phyloP scores from a whole-genome alignment of 495 filamentous ascomycete species.

The Podospora bellae-mahoneyi region DNA sequence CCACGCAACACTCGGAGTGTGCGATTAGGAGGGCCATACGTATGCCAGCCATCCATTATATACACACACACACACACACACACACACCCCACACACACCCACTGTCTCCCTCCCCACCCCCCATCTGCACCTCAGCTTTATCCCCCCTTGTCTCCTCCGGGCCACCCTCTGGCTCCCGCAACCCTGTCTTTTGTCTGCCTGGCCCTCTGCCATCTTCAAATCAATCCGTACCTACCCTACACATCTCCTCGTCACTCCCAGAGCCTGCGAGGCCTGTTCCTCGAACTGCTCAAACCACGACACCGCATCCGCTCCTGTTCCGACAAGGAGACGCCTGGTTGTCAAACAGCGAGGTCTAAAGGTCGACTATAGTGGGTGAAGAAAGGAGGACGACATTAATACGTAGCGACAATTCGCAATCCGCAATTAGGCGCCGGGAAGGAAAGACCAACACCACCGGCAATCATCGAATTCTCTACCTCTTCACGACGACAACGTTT shows the following conservation, averaged over 20 bases:
- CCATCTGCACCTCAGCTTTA: conserved; percentile 29
- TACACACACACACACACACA: conserved; percentile 12
- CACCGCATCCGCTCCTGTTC: conserved; percentile 16
- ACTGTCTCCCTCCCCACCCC: conserved; percentile 19
- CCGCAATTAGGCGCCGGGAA: conserved; percentile 24
- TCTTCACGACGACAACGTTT: not conserved
- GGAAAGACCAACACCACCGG: not conserved
- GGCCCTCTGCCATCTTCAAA: conserved; percentile 7
- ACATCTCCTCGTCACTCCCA: not conserved
- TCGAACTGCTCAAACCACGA: conserved; percentile 20
- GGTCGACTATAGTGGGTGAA: conserved; percentile 4
- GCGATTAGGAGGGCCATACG: conserved; percentile 23
- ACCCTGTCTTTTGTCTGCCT: conserved; percentile 13
- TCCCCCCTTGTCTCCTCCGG: conserved; percentile 22
- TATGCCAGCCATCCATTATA: conserved; percentile 25
- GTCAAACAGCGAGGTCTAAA: conserved; percentile 12
- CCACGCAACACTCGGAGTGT: conserved; percentile 31
- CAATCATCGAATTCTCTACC: not conserved
- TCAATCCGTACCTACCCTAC: not conserved
- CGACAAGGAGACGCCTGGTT: conserved; percentile 16
- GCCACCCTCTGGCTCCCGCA: conserved; percentile 18
- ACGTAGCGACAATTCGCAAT: conserved; percentile 21
- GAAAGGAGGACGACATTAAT: conserved; percentile 5
- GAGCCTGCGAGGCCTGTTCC: conserved; percentile 16
- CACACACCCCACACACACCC: conserved; percentile 19